A percentile compares a stretch with the other conserved stretches of the same genome.
Evolutionary conservation across 176 grass and related monocot genomes (phyloP).

Genomic region (sorghum (Sorghum bicolor)): Sorghum_bicolor_NCBIv3 NC_012870.2:79564501-79565000

Average conservation of each 20-base stretch:
- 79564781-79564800: not conserved
- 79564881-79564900: constrained; percentile 23
- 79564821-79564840: not conserved
- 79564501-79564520: not conserved
- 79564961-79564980: no score
- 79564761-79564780: not conserved
- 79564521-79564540: constrained; percentile 1
- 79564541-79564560: not conserved
- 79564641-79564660: constrained; percentile 28
- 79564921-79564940: not conserved
- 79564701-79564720: not conserved
- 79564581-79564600: not conserved
- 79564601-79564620: not conserved
- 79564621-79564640: constrained; percentile 20
- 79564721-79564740: not conserved
- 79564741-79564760: not conserved
- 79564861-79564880: not conserved
- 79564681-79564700: not conserved
- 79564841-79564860: not conserved
- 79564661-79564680: constrained; percentile 25
- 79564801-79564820: not conserved
- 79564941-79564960: constrained; percentile 4
- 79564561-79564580: not conserved
- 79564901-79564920: constrained; percentile 23
- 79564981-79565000: no score